phyloP scores from a whole-genome alignment of 768 basidiomycete genomes.

The Mycena vitilis region DNA sequence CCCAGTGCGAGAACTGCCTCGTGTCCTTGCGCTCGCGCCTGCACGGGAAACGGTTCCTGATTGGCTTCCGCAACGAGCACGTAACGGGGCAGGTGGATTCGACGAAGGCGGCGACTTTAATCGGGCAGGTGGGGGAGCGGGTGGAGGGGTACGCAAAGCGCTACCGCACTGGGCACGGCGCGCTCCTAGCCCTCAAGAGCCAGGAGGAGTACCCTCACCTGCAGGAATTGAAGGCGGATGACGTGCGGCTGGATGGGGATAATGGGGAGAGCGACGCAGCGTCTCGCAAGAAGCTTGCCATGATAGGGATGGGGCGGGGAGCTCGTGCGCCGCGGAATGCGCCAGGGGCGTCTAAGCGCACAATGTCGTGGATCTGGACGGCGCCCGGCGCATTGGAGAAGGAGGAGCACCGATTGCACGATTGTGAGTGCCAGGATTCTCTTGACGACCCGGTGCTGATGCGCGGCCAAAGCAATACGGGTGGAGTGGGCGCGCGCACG shows the following conservation, averaged over 20 bases:
- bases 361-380: conserved; percentile 23
- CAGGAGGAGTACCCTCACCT: too few species aligned
- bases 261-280: background rate
- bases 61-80: conserved; percentile 8
- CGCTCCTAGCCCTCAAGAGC: background rate
- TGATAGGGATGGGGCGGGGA: background rate
- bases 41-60: conserved; percentile 11
- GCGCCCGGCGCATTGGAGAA: too few species aligned
- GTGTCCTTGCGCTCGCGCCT: background rate
- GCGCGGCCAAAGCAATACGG: conserved; percentile 18
- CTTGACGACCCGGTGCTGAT: too few species aligned
- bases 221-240: too few species aligned
- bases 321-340: background rate
- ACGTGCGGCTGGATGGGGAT: conserved; percentile 2
- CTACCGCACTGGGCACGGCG: background rate
- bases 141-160: background rate
- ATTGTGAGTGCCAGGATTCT: too few species aligned
- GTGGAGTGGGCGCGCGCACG: conserved; percentile 12
- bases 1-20: conserved; percentile 9
- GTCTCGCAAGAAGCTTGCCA: conserved; percentile 1
- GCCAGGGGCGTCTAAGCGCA: background rate
- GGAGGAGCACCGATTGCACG: too few species aligned
- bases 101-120: background rate
- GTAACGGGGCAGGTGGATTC: background rate
- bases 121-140: conserved; percentile 13